Base-by-base conservation (phyloP, 1,284 basidiomycete genomes). In the Moniliella sp. region DNA sequence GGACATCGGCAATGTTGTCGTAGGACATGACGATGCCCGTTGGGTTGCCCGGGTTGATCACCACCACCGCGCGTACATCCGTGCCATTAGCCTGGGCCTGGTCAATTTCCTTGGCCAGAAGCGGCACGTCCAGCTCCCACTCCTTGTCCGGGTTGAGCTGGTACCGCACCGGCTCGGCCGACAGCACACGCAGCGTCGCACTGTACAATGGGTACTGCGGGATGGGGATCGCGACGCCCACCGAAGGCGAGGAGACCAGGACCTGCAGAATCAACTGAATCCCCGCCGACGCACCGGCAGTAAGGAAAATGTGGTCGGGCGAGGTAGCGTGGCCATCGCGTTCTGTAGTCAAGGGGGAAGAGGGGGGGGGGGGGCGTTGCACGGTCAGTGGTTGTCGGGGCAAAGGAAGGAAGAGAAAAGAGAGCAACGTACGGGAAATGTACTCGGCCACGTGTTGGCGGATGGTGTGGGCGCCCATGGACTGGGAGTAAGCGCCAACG, bases 131-230 rank as follows among this genome's bases (percentile, higher is more conserved):
- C n/a, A 84, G 79, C 11, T 75, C 73, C 88, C 91, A 97, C 27
- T 68, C 76, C 3, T 72, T 66, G 0, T 70, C 55, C 57, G 91
- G 83, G 42, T 84, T 73, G 23, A 97, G 75, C 61, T 79, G 74
- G 65, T 97, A 97, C 0, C 80, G 78, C 25, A 94, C 66, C 0
- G 81, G 66, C n/a, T 71, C 66, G 14, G 84, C 84, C 29, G 69
- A 67, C 61, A 73, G 74, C 50, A 84, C 75, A 0, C 86, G 78
- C 31, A 97, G 74, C 0, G 84, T 76, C 14, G 88, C 88, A 27
- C 84, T 91, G 65, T 94, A 93, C 11, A 97, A 70, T 1, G 88
- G 88, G 61, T 97, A 97, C 66, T 97, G 88, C 1, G 88, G 88
- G 43, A 97, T 94, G 15, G 88, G 88, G 54, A 97, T 94, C 40